Evolutionary conservation across 179 eudicot species (phyloP), one percentile per base, ranked within the genome.

Genomic region (Gypsophila paniculata): DNA sequence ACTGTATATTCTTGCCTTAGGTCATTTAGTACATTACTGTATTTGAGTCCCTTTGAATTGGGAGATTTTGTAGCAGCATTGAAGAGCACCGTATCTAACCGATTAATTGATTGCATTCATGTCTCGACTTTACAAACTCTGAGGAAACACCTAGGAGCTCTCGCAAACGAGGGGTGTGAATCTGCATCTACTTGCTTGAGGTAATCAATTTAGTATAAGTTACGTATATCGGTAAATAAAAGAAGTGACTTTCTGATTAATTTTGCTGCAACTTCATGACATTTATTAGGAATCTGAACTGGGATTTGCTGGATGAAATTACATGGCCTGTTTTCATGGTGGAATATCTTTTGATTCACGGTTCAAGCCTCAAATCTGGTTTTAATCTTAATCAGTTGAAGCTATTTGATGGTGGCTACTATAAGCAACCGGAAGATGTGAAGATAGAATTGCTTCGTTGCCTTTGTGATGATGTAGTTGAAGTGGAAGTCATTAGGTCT

Each of bases 251-350:
- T 19, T 57, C 38, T 77, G 68, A 52, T 48, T 32, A 42, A 57
- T 51, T 18, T 70, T 61, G n/a, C 61, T 61, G 73, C 32, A 42
- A 61, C 69, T 57, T 74, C 21, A 69, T 60, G 68, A 72, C 52
- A 15, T 49, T 64, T 53, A 72, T 81, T 77, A 95, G 99, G 96
- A 86, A 78, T 82, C 82, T 92, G 74, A 86, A 93, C 75, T 95
- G 99, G 99, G 93, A 90, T 82, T 80, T 95, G 66, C 86, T 95
- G 84, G 99, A 95, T 81, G 72, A 80, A 78, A 78, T 95, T 75
- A 92, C 98, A 0, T 95, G 99, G 99, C 99, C 99, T 54, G 75
- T 89, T 62, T 95, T 80, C 81, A 79, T 93, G 91, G 87, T 76
- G 61, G 93, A 90, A 64, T 95, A 95, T 80, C 82, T 95, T 32